Evolutionary conservation across 2,329 filamentous ascomycete species (phyloP), one percentile per base, ranked within the genome.

Genomic region (Pyricularia sp.): DNA sequence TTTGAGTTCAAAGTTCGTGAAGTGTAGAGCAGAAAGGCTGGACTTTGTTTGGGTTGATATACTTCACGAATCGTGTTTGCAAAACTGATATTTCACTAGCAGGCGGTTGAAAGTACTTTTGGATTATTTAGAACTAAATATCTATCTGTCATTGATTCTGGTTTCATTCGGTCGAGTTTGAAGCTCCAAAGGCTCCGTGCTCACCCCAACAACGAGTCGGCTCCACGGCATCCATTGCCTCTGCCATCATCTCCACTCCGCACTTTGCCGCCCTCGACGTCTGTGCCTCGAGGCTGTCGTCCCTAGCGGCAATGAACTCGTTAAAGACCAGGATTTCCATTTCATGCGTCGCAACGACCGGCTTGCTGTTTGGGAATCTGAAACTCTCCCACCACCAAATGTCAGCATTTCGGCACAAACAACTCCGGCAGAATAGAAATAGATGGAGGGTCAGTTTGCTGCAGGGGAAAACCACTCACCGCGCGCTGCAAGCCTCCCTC

Each of bases 1-100:
- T 83, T 82, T 31, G 71, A 67, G 9, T 80, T 71, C 59, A 66
- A 31, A 2, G 58, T 76, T 12, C 70, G 76, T n/a, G 72, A 76
- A 69, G 68, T 69, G 23, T 61, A 26, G 25, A 26, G 25, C n/a
- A 5, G 50, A 23, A n/a, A n/a, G n/a, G 50, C 17, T 17, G 7
- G 3, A 23, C 17, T n/a, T 55, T 3, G 5, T 2, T 5, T 55
- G 17, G 50, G 23, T 12, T 17, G 28, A 10, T 20, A 3, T 23
- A 64, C 61, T 28, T 14, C 23, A 28, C 6, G 23, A 25, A 14
- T 64, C 5, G 61, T 30, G n/a, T 2, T 26, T 14, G 14, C 12
- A 20, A 20, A 28, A 28, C 61, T 26, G 4, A 14, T 30, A 64
- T 26, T 14, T 64, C 50, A 55, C 50, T 23, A 23, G 9, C 50